phyloP scores from a whole-genome alignment of 2,329 filamentous ascomycete genomes.

The Claviceps monticola region DNA sequence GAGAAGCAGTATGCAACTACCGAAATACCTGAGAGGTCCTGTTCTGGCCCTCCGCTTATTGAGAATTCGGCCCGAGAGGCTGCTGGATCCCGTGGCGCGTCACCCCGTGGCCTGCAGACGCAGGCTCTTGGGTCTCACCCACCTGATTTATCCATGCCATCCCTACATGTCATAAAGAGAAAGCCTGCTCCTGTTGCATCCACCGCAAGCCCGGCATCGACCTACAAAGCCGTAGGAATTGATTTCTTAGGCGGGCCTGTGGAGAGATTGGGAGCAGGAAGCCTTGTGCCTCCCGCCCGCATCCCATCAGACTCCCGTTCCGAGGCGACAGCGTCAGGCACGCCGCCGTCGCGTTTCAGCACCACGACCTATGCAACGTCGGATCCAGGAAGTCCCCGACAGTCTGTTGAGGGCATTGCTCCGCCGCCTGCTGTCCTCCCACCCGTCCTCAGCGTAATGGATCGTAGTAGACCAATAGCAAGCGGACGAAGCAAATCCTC shows the following conservation, averaged over 20 bases:
- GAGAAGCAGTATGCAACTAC: background rate
- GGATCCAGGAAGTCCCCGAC: conserved; percentile 14
- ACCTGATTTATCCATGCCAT: conserved; percentile 11
- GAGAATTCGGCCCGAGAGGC: conserved; percentile 12
- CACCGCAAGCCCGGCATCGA: conserved; percentile 6
- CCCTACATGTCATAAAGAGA: conserved; percentile 28
- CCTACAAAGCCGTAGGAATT: background rate
- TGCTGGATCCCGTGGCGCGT: conserved; percentile 6
- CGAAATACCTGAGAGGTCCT: conserved; percentile 12
- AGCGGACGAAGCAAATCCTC: conserved; percentile 12
- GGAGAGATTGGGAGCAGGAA: conserved; percentile 3
- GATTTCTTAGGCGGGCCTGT: conserved; percentile 11
- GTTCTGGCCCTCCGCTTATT: conserved; percentile 21
- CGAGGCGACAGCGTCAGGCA: conserved; percentile 26
- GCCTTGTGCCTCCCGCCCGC: background rate
- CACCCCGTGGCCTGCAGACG: conserved; percentile 3
- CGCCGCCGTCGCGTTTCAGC: conserved; percentile 49
- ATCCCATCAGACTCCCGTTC: conserved; percentile 9
- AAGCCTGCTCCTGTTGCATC: conserved; percentile 26
- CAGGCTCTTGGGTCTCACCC: conserved; percentile 10
- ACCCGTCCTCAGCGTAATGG: conserved; percentile 15
- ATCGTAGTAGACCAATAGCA: conserved; percentile 18
- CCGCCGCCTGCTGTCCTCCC: conserved; percentile 13
- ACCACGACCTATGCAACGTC: conserved; percentile 47
- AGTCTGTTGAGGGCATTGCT: conserved; percentile 12